These are phyloP conservation scores for Pyrenopolyporus hunteri DNA, from an alignment of 495 filamentous ascomycete genomes.

Conservation along the genomic window DNA sequence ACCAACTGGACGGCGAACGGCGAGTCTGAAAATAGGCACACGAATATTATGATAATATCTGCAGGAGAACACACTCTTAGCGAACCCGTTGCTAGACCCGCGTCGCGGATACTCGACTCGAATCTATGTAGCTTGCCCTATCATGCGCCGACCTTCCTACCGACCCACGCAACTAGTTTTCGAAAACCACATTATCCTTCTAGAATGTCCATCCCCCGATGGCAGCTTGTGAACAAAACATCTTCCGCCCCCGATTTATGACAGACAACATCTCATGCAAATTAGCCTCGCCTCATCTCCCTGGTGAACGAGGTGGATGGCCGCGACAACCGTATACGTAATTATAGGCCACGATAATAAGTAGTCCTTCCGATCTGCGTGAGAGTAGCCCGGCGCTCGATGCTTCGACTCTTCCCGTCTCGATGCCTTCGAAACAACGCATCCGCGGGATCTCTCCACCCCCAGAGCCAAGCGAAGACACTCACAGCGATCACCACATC, in stretches of 20 bases:
- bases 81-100: conserved; percentile 9
- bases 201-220: conserved; percentile 40
- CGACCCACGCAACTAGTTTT: conserved; percentile 20
- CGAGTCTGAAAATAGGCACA: conserved; percentile 15
- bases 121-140: conserved; percentile 22
- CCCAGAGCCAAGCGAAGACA: conserved; percentile 41
- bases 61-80: conserved; percentile 21
- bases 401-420: conserved; percentile 27
- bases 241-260: conserved; percentile 29
- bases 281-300: conserved; percentile 15
- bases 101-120: conserved; percentile 16
- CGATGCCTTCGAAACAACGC: conserved; percentile 40
- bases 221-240: conserved; percentile 34
- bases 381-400: conserved; percentile 29
- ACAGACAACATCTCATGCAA: conserved; percentile 28
- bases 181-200: conserved; percentile 17
- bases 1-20: conserved; percentile 22
- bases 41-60: conserved; percentile 32
- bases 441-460: conserved; percentile 46
- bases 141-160: conserved; percentile 32
- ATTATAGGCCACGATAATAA: conserved; percentile 19
- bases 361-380: conserved; percentile 27
- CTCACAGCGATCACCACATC: conserved; percentile 36
- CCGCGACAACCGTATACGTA: conserved; percentile 23
- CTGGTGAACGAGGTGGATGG: conserved; percentile 33